A percentile compares a stretch with the other conserved stretches of the same genome.
Conservation (phyloP, 2,329 filamentous ascomycete genomes). For the Xylariaceae sp. region DNA sequence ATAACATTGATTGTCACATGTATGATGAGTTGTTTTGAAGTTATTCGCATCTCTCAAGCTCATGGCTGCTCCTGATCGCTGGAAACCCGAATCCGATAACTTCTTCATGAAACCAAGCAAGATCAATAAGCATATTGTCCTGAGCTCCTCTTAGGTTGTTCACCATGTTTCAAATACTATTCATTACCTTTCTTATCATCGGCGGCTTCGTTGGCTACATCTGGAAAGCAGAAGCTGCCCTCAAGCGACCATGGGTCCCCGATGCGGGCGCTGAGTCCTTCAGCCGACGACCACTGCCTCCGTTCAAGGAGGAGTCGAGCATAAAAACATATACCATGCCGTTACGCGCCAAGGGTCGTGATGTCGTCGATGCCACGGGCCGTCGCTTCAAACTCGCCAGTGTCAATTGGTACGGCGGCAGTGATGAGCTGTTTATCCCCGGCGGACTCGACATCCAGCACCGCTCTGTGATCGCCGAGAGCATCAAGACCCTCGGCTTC, state of each 20-base stretch:
- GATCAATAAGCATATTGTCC: background rate
- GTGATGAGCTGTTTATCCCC: slow-evolving; percentile 60
- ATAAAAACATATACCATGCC: slow-evolving; percentile 50
- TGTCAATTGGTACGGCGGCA: slow-evolving; percentile 68
- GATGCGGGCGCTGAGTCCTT: slow-evolving; percentile 45
- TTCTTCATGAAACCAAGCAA: background rate
- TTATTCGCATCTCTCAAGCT: slow-evolving; percentile 1
- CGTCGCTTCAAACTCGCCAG: slow-evolving; percentile 57
- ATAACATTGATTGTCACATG: background rate
- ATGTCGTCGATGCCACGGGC: slow-evolving; percentile 54
- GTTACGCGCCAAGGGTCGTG: slow-evolving; percentile 52
- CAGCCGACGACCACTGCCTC: slow-evolving; percentile 43
- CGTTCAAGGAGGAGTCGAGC: slow-evolving; percentile 39
- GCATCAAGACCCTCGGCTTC: slow-evolving; percentile 59
- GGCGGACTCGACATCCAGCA: slow-evolving; percentile 60
- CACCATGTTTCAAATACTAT: slow-evolving; percentile 34
- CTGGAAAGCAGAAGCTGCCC: slow-evolving; percentile 41
- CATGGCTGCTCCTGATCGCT: slow-evolving; percentile 13
- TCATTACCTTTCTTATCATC: slow-evolving; percentile 35
- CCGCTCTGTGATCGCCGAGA: slow-evolving; percentile 53
- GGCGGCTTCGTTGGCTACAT: slow-evolving; percentile 40
- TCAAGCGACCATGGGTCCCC: slow-evolving; percentile 45
- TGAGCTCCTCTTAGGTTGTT: background rate
- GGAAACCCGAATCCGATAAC: slow-evolving; percentile 1
- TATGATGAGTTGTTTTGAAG: slow-evolving; percentile 11